Base-by-base conservation (phyloP, 805 yeast genomes). In the Wickerhamomyces canadensis region DNA sequence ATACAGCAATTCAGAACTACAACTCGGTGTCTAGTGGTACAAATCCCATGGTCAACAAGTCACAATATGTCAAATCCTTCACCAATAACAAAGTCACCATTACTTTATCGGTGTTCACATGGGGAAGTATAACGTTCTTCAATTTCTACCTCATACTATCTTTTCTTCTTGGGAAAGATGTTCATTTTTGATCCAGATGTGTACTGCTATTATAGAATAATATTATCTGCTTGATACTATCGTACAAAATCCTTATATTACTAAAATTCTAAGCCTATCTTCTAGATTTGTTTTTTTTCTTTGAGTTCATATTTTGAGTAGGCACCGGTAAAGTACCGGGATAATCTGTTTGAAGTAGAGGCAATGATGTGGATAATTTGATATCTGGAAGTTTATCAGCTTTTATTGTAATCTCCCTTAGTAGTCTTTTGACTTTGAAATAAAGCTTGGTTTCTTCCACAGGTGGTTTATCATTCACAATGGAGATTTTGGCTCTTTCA, bases 261-360 rank as follows among this genome's bases (percentile, higher is more conserved):
- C n/a, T n/a, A n/a, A n/a, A 19, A 21, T 7, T 21, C 23, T 10
- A 21, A 7, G 7, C 7, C 23, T 21, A 42, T 40, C 48, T 46
- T 38, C 41, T 36, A 5, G 47, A 19, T 33, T 53, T 53, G 16
- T 47, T 39, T 31, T 51, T 53, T 43, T 49, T 48, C 34, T 45
- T 47, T 17, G 43, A 29, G 25, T 36, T 30, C 19, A 27, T 21
- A n/a, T 39, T 37, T 23, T 54, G 58, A 4, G 68, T 56, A 5
- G 70, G 62, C 2, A 84, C 83, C 1, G 96, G 96, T 52, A 89
- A 68, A 1, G 82, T 71, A 33, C 97, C 97, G 26, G 74, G 63
- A 52, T 85, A 88, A 46, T 80, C 85, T 18, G 79, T 74, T 54
- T 78, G 78, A 39, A 84, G 68, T 1, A 84, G 80, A 1, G 96